Percentiles rank a stretch among this genome's conserved stretches.
phyloP scores from a whole-genome alignment of 257 asterid genomes.

The Fraxinus cuspidata region DNA sequence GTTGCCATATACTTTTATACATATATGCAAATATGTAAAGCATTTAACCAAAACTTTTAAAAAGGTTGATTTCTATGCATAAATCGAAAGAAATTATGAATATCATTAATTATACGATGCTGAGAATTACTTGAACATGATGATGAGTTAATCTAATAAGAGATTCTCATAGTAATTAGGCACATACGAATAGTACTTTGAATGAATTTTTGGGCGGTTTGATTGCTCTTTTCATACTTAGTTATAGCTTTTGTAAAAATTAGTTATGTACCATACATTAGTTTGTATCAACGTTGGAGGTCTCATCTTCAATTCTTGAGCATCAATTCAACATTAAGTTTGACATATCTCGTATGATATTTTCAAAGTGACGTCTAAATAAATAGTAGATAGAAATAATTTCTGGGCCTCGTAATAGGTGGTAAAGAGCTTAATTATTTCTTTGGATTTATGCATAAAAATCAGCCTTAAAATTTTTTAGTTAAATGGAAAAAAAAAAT shows the following conservation, averaged over 20 bases:
- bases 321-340: not conserved
- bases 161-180: not conserved
- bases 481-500: too few relatives aligned
- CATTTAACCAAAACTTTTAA: not conserved
- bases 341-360: not conserved
- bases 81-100: not conserved
- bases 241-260: too few relatives aligned
- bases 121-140: not conserved
- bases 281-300: too few relatives aligned
- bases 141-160: not conserved
- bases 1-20: constrained; percentile 4
- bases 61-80: not conserved
- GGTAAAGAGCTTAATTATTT: too few relatives aligned
- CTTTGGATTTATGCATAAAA: too few relatives aligned
- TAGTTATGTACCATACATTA: too few relatives aligned
- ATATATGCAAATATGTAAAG: not conserved
- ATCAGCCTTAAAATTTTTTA: too few relatives aligned
- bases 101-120: too few relatives aligned
- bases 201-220: not conserved
- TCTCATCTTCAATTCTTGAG: too few relatives aligned
- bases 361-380: not conserved
- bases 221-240: not conserved
- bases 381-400: too few relatives aligned
- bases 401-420: too few relatives aligned
- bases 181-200: not conserved